Base-by-base conservation (phyloP, 75 land plant genomes). In the Sequoiadendron giganteum region DNA sequence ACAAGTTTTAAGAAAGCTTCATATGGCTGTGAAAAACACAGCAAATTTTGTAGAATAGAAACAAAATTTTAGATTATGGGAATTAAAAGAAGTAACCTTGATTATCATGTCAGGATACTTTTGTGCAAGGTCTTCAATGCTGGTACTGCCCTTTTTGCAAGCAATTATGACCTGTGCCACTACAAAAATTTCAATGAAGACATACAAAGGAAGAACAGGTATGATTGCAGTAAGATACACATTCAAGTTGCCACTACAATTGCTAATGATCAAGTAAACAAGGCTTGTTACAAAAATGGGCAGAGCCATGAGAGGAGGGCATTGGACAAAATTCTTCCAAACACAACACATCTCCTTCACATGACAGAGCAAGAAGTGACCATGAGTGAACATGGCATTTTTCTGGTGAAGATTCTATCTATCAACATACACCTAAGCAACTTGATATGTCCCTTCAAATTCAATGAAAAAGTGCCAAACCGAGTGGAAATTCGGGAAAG, bases 61-160 rank as follows among this genome's bases (percentile, higher is more conserved):
- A 45, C 3, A 4, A 2, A 32, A 39, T 47, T 87, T 72, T 15
- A 42, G 25, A 32, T 21, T 21, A 47, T 10, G 18, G 21, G 28
- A 65, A 65, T 25, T 28, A 65, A 8, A 25, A 43, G 21, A 48
- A 21, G 61, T 70, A 14, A 96, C 99, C 97, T 97, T 98, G 19
- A 97, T 91, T 72, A 98, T 98, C 99, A 92, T 94, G 81, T 98
- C 97, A 70, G 99, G 99, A 87, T 91, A 96, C 89, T 97, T 94
- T 90, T 98, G 99, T 14, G 99, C 99, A 90, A 98, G 96, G 88
- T 98, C 99, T 88, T 98, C 99, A 79, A 98, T 98, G 95, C 97
- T 97, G 80, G 99, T 98, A 78, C 99, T 99, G 81, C 99, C 99
- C 87, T 98, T 95, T 36, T 92, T 89, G 85, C 99, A 98, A 40